Percentiles rank a stretch among this genome's conserved stretches.
These are phyloP conservation scores for Plenodomus biglobosus DNA, from an alignment of 2,329 filamentous ascomycete species.

Conservation along the genomic window DNA sequence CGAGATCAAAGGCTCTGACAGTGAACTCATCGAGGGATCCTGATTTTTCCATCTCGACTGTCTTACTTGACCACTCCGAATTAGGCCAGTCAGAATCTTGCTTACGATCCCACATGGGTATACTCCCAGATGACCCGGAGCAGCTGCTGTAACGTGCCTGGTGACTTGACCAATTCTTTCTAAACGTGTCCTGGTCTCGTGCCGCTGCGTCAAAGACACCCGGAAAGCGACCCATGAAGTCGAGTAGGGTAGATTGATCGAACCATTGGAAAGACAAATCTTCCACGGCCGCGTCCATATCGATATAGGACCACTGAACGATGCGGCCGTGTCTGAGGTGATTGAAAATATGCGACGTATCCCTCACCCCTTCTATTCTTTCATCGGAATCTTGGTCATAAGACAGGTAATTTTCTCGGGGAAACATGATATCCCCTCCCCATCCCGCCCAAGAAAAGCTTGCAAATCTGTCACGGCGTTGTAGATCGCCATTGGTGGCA, in stretches of 20 bases:
- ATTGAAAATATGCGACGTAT: neutral
- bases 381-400: neutral
- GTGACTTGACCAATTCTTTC: neutral
- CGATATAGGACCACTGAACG: neutral
- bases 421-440: conserved; percentile 4
- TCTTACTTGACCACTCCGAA: too few species aligned
- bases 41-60: too few species aligned
- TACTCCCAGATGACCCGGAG: neutral
- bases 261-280: neutral
- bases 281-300: neutral
- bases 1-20: neutral
- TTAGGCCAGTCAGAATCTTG: too few species aligned
- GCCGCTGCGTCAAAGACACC: neutral
- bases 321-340: neutral
- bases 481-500: conserved; percentile 1
- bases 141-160: neutral
- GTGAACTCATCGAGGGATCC: neutral
- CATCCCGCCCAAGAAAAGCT: conserved; percentile 10
- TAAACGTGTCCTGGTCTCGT: neutral
- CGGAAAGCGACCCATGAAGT: neutral
- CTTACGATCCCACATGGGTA: neutral
- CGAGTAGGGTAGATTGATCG: neutral
- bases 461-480: conserved; percentile 4
- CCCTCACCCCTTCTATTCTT: neutral
- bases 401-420: conserved; percentile 5